Evolutionary conservation across 2,329 filamentous ascomycete species (phyloP).

Genomic region (Huntiella bhutanensis): DNA sequence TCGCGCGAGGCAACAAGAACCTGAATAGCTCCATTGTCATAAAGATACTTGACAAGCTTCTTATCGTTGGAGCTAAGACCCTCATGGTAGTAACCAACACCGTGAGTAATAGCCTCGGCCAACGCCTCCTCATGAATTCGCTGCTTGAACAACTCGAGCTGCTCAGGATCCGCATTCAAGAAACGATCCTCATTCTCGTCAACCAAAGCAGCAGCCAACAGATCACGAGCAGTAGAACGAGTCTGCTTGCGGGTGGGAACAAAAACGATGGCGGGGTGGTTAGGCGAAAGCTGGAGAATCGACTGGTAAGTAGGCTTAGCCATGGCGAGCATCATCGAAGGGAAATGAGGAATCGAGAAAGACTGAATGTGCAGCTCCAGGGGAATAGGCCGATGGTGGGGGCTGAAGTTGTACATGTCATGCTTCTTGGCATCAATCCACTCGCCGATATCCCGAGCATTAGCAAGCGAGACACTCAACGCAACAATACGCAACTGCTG

Average conservation of each 20-base stretch:
- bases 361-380: slow-evolving; percentile 90
- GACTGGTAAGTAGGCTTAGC: slow-evolving; percentile 82
- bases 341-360: slow-evolving; percentile 90
- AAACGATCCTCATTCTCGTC: slow-evolving; percentile 91
- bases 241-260: slow-evolving; percentile 89
- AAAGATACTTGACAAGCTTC: slow-evolving; percentile 83
- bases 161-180: slow-evolving; percentile 63
- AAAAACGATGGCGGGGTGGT: slow-evolving; percentile 82
- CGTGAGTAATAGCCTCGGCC: slow-evolving; percentile 77
- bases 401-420: slow-evolving; percentile 97
- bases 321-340: slow-evolving; percentile 97
- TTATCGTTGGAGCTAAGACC: slow-evolving; percentile 77
- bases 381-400: slow-evolving; percentile 71
- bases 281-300: slow-evolving; percentile 68
- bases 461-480: slow-evolving; percentile 77
- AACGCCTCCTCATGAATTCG: slow-evolving; percentile 73
- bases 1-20: slow-evolving; percentile 61
- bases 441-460: slow-evolving; percentile 83
- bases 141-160: slow-evolving; percentile 64
- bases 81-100: slow-evolving; percentile 94
- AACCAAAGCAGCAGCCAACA: slow-evolving; percentile 69
- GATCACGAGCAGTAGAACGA: slow-evolving; percentile 65
- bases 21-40: slow-evolving; percentile 74
- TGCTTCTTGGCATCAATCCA: slow-evolving; percentile 98
- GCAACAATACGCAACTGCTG: slow-evolving; percentile 73